Evolutionary conservation across 768 basidiomycete species (phyloP).

Genomic region (Tylopilus vinaceipallidus): DNA sequence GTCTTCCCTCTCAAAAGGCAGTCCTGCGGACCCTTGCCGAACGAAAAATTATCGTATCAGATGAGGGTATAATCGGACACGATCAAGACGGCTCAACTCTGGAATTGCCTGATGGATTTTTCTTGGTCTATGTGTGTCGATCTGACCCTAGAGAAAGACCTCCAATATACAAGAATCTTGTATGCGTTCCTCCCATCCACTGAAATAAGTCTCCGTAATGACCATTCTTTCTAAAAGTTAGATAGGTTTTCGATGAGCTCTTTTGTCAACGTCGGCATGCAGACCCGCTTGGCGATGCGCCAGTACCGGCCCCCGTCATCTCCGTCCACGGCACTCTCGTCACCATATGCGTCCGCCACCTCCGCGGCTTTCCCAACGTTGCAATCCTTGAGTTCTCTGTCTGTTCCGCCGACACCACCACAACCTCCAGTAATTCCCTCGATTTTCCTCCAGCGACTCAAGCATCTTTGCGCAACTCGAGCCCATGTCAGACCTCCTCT

Average conservation of each 20-base stretch:
- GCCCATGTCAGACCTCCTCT: slow-evolving; percentile 52
- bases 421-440: slow-evolving; percentile 23
- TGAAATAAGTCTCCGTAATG: background rate
- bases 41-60: slow-evolving; percentile 44
- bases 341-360: slow-evolving; percentile 30
- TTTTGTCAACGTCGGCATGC: slow-evolving; percentile 49
- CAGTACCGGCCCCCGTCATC: slow-evolving; percentile 31
- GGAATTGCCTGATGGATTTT: slow-evolving; percentile 58
- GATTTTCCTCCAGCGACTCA: slow-evolving; percentile 32
- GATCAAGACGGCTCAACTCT: slow-evolving; percentile 30
- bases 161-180: slow-evolving; percentile 60
- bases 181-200: slow-evolving; percentile 34
- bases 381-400: slow-evolving; percentile 10
- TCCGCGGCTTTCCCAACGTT: slow-evolving; percentile 23
- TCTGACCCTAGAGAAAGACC: slow-evolving; percentile 65
- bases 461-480: slow-evolving; percentile 29
- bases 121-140: slow-evolving; percentile 72
- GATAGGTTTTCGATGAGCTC: slow-evolving; percentile 80
- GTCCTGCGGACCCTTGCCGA: slow-evolving; percentile 53
- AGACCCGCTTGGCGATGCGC: slow-evolving; percentile 34
- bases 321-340: slow-evolving; percentile 26
- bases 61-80: slow-evolving; percentile 13
- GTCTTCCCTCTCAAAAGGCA: slow-evolving; percentile 52
- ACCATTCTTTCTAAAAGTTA: slow-evolving; percentile 43
- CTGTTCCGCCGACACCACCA: slow-evolving; percentile 29